Conservation (phyloP, 73 alveolate species). For the Blepharisma japonicum region DNA sequence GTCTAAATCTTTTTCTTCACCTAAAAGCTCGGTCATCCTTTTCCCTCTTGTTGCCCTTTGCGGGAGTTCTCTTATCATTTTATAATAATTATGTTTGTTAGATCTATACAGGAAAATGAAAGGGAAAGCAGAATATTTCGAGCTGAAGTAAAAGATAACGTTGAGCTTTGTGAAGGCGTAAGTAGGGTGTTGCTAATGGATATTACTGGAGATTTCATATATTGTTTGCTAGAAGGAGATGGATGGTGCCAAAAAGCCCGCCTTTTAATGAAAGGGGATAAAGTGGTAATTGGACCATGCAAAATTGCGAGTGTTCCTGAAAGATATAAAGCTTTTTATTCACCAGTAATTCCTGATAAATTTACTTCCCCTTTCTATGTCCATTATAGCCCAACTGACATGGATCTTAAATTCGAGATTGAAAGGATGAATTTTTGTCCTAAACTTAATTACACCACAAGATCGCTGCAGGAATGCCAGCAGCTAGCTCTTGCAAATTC, state of each 20-base stretch:
- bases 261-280: background rate
- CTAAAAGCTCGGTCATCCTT: slow-evolving; percentile 11
- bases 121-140: background rate
- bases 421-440: too few species aligned
- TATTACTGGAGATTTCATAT: background rate
- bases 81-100: background rate
- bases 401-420: background rate
- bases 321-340: background rate
- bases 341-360: slow-evolving; percentile 10
- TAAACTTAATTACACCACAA: too few species aligned
- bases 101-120: background rate
- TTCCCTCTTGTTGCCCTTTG: slow-evolving; percentile 7
- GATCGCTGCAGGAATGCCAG: too few species aligned
- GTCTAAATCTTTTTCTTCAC: slow-evolving; percentile 20
- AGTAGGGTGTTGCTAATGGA: background rate
- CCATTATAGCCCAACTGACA: background rate
- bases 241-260: background rate
- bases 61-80: slow-evolving; percentile 18
- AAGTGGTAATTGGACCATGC: slow-evolving; percentile 16
- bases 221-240: slow-evolving; percentile 1
- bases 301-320: background rate
- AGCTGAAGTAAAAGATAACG: slow-evolving; percentile 13
- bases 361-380: background rate
- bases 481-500: too few species aligned
- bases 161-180: background rate